Evolutionary conservation across 768 basidiomycete genomes (phyloP).

Genomic region (Tremella yokohamensis): DNA sequence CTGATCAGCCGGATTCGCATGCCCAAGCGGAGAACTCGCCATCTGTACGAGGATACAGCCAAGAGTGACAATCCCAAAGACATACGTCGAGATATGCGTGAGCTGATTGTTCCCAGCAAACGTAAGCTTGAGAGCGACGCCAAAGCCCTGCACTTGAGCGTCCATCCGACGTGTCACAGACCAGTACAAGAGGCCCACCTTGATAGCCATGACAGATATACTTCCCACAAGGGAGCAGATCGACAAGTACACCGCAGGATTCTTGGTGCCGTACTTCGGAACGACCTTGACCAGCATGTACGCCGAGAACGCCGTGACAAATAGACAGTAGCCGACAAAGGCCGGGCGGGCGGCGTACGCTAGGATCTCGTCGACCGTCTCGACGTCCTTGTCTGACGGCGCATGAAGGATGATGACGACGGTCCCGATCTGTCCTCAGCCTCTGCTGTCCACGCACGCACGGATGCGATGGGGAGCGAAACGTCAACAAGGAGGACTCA

Average conservation of each 20-base stretch:
- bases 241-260: slow-evolving; percentile 87
- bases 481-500: slow-evolving; percentile 28
- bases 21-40: slow-evolving; percentile 28
- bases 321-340: slow-evolving; percentile 85
- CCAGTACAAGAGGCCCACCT: slow-evolving; percentile 51
- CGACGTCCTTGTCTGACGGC: slow-evolving; percentile 87
- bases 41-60: slow-evolving; percentile 67
- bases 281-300: slow-evolving; percentile 83
- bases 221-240: slow-evolving; percentile 96
- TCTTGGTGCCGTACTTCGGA: slow-evolving; percentile 79
- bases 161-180: background rate
- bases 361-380: slow-evolving; percentile 90
- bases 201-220: slow-evolving; percentile 98
- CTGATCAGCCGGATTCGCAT: background rate
- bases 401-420: slow-evolving; percentile 94
- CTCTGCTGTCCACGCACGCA: no score
- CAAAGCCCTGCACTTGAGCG: slow-evolving; percentile 63
- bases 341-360: slow-evolving; percentile 87
- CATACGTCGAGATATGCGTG: slow-evolving; percentile 89
- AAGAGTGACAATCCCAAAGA: slow-evolving; percentile 78
- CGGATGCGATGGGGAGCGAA: background rate
- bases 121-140: slow-evolving; percentile 92
- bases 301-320: slow-evolving; percentile 72
- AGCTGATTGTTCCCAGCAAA: slow-evolving; percentile 92
- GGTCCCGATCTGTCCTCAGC: slow-evolving; percentile 59